phyloP scores from a whole-genome alignment of 2,329 filamentous ascomycete species.

The Aspergillaceae sp. region DNA sequence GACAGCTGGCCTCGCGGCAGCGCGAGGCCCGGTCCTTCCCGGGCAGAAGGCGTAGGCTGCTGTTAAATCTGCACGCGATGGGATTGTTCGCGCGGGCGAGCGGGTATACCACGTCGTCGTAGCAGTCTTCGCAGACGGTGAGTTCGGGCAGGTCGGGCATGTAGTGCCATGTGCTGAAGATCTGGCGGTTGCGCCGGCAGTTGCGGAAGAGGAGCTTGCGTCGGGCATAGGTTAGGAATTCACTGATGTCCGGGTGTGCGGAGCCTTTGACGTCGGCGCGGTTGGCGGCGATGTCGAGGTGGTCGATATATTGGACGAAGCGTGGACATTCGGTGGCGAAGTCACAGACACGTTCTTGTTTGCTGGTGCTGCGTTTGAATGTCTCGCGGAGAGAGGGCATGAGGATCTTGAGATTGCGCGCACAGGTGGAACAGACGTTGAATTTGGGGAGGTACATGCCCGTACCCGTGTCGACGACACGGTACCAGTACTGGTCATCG shows the following conservation, averaged over 20 bases:
- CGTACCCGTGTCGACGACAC: constrained; percentile 60
- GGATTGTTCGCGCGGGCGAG: constrained; percentile 46
- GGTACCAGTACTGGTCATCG: constrained; percentile 62
- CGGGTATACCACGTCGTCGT: constrained; percentile 68
- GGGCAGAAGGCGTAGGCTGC: constrained; percentile 50
- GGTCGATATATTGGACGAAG: constrained; percentile 50
- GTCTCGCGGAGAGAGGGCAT: constrained; percentile 63
- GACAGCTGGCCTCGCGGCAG: constrained; percentile 50
- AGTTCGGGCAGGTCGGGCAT: constrained; percentile 68
- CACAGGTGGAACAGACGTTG: constrained; percentile 65
- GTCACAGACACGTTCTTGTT: constrained; percentile 54
- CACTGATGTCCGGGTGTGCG: constrained; percentile 45
- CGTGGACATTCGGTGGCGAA: constrained; percentile 55
- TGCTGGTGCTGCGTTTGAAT: constrained; percentile 46
- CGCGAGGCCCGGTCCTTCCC: constrained; percentile 32
- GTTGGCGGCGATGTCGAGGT: constrained; percentile 47
- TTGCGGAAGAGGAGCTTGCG: constrained; percentile 52
- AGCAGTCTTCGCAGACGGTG: constrained; percentile 82
- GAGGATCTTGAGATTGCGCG: constrained; percentile 61
- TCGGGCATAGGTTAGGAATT: constrained; percentile 56
- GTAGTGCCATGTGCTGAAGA: constrained; percentile 65
- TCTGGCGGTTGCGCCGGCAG: constrained; percentile 56
- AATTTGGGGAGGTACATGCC: constrained; percentile 61
- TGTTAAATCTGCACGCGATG: constrained; percentile 58
- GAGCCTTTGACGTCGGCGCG: constrained; percentile 21